phyloP scores from a whole-genome alignment of 148 eudicot species.

The Limonium bicolor region DNA sequence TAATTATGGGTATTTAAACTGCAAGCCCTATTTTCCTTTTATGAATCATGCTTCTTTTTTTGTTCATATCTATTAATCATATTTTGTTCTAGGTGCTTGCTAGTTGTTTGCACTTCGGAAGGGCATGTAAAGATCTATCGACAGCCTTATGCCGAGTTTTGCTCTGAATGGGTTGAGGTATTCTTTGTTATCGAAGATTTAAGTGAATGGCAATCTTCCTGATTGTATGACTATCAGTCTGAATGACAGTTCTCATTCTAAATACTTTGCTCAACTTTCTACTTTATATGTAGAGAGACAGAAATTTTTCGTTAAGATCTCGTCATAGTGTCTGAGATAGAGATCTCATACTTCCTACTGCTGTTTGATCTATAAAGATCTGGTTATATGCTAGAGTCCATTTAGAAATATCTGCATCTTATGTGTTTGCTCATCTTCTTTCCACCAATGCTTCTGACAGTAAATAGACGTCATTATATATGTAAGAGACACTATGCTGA shows the following conservation, averaged over 20 bases:
- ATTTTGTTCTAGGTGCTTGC: slow-evolving; percentile 49
- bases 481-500: too few relatives aligned
- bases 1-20: slow-evolving; percentile 43
- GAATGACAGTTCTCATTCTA: neutral
- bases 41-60: neutral
- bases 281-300: too few relatives aligned
- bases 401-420: too few relatives aligned
- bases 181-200: slow-evolving; percentile 6
- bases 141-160: slow-evolving; percentile 60
- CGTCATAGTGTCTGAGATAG: too few relatives aligned
- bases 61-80: neutral
- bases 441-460: too few relatives aligned
- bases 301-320: too few relatives aligned
- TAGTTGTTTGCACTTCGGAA: slow-evolving; percentile 73
- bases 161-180: slow-evolving; percentile 92
- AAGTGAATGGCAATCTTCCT: neutral
- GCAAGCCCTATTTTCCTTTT: neutral
- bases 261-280: too few relatives aligned
- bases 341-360: too few relatives aligned
- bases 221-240: neutral
- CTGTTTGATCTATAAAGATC: too few relatives aligned
- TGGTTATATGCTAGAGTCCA: too few relatives aligned
- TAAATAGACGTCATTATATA: too few relatives aligned
- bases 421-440: too few relatives aligned
- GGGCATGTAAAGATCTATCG: slow-evolving; percentile 80